Conservation (phyloP, 2,329 filamentous ascomycete genomes). For the Penicillium sp. region DNA sequence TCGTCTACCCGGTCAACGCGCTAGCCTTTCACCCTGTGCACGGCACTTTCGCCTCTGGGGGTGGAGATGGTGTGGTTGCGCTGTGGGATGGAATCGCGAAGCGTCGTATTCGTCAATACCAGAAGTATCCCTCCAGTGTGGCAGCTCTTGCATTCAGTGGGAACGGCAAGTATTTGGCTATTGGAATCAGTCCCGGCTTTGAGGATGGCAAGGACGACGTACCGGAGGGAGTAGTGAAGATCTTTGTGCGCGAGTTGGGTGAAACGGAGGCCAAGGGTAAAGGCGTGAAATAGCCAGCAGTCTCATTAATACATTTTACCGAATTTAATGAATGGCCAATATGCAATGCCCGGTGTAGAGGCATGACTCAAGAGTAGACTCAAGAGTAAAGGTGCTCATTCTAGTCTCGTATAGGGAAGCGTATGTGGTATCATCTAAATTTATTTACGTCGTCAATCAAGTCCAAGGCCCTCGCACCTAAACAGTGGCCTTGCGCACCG, state of each 20-base stretch:
- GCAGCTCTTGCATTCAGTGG: constrained; percentile 70
- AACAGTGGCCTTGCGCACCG: constrained; percentile 46
- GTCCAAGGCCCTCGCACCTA: constrained; percentile 8
- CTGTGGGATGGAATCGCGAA: constrained; percentile 91
- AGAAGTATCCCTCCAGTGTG: constrained; percentile 73
- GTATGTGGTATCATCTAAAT: constrained; percentile 23
- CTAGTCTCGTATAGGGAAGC: not conserved
- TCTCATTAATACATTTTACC: constrained; percentile 18
- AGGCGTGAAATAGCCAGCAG: constrained; percentile 54
- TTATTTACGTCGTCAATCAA: constrained; percentile 10
- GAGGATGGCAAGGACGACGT: constrained; percentile 78
- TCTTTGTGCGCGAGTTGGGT: constrained; percentile 76
- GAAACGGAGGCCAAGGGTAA: constrained; percentile 88
- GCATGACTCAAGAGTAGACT: too few relatives aligned
- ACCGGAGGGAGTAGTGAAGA: constrained; percentile 65
- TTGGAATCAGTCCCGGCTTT: constrained; percentile 79
- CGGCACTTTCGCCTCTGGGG: constrained; percentile 83
- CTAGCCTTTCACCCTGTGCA: constrained; percentile 77
- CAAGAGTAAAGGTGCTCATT: constrained; percentile 4
- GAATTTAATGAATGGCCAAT: constrained; percentile 15
- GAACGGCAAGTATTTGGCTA: constrained; percentile 71
- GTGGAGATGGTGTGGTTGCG: constrained; percentile 85
- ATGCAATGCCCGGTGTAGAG: not conserved
- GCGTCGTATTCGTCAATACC: constrained; percentile 82
- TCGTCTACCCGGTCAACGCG: constrained; percentile 88